These are phyloP conservation scores for Citrus sp. DNA, from an alignment of 345 rosid genomes.

Conservation along the genomic window DNA sequence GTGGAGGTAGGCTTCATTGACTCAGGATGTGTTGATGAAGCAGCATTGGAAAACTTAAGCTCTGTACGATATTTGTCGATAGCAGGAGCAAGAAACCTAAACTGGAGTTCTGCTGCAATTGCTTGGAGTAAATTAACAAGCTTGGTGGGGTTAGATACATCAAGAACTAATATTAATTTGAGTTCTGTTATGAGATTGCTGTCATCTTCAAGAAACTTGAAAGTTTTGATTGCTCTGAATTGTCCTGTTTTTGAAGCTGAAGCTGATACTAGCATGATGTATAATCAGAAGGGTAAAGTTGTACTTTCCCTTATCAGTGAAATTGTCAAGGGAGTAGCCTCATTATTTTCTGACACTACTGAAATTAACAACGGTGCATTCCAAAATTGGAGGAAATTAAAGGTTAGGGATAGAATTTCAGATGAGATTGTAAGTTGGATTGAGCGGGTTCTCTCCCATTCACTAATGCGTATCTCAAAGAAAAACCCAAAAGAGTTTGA, in stretches of 20 bases:
- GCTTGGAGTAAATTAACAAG: constrained; percentile 26
- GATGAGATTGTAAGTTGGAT: constrained; percentile 25
- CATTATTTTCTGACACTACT: constrained; percentile 26
- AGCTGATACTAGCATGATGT: background rate
- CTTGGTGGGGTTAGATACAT: constrained; percentile 27
- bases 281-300: constrained; percentile 25
- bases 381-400: constrained; percentile 21
- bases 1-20: constrained; percentile 31
- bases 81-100: constrained; percentile 35
- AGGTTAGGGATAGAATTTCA: constrained; percentile 5
- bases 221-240: constrained; percentile 26
- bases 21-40: constrained; percentile 23
- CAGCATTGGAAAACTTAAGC: constrained; percentile 28
- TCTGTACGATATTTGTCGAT: constrained; percentile 30
- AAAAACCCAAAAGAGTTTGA: constrained; percentile 25
- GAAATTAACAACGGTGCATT: constrained; percentile 8
- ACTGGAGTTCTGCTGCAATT: constrained; percentile 32
- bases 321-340: constrained; percentile 21
- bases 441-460: constrained; percentile 37
- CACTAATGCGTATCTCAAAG: constrained; percentile 32
- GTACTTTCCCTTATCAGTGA: constrained; percentile 23
- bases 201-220: constrained; percentile 20
- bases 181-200: constrained; percentile 17
- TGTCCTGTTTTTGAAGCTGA: constrained; percentile 34
- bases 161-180: constrained; percentile 33